phyloP scores from a whole-genome alignment of 1,139 yeast genomes.

The Sugiyamaella pinicola region DNA sequence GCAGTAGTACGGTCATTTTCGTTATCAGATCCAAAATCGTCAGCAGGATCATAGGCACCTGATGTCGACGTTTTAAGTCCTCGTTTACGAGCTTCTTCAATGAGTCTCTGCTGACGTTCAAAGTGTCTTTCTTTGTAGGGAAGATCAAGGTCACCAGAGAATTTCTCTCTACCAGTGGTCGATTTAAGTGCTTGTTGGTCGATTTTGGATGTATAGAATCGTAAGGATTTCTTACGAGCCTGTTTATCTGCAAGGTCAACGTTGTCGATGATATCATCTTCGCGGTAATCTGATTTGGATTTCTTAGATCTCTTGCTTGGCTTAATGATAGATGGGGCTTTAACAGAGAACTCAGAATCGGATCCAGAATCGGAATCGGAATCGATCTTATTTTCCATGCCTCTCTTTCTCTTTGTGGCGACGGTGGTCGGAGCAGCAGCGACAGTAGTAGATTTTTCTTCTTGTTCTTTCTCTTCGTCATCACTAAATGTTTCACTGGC shows the following conservation, averaged over 20 bases:
- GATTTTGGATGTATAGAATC: constrained; percentile 96
- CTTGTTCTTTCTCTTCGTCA: constrained; percentile 27
- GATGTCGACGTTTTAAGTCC: constrained; percentile 68
- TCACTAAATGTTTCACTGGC: constrained; percentile 20
- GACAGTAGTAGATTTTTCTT: constrained; percentile 23
- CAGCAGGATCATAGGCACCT: constrained; percentile 56
- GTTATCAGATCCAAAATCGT: constrained; percentile 51
- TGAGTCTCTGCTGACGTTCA: constrained; percentile 83
- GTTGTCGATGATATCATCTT: constrained; percentile 58
- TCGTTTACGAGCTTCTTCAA: constrained; percentile 86
- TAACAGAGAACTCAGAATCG: constrained; percentile 52
- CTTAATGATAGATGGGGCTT: constrained; percentile 52
- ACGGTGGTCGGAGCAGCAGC: no score
- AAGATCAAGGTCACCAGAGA: constrained; percentile 83
- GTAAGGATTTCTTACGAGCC: constrained; percentile 76
- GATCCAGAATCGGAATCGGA: constrained; percentile 28
- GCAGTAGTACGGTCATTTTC: constrained; percentile 28
- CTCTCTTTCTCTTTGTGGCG: constrained; percentile 33
- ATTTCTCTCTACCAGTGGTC: constrained; percentile 54
- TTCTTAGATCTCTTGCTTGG: constrained; percentile 26
- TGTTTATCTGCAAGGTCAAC: constrained; percentile 86
- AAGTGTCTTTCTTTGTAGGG: constrained; percentile 90
- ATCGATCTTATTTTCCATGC: constrained; percentile 11
- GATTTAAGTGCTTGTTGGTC: constrained; percentile 67
- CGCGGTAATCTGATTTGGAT: constrained; percentile 55